Percentiles rank a stretch among this genome's conserved stretches.
Conservation (phyloP, 2,329 filamentous ascomycete species). For the Clarireedia hainanense region DNA sequence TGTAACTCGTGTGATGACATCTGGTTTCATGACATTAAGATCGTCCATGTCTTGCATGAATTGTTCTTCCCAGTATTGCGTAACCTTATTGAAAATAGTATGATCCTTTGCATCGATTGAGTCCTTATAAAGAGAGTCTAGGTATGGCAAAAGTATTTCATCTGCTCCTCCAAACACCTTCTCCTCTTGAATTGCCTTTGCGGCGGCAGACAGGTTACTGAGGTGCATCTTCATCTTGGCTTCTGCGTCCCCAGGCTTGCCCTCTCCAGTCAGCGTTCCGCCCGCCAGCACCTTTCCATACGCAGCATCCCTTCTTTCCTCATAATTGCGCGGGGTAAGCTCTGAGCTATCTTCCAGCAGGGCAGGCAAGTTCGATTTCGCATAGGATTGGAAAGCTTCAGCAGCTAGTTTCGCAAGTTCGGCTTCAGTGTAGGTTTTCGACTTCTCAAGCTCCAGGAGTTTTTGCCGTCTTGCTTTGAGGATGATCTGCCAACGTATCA, state of each 20-base stretch:
- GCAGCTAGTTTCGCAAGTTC: constrained; percentile 41
- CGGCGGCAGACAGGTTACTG: constrained; percentile 36
- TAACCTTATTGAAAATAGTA: constrained; percentile 78
- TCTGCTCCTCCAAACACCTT: constrained; percentile 48
- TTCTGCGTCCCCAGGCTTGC: constrained; percentile 49
- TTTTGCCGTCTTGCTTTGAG: constrained; percentile 64
- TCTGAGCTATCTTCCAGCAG: constrained; percentile 36
- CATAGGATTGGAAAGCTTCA: constrained; percentile 48
- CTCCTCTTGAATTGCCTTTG: constrained; percentile 39
- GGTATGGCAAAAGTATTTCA: constrained; percentile 70
- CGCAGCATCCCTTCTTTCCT: constrained; percentile 39
- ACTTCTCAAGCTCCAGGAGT: constrained; percentile 69
- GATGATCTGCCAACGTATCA: constrained; percentile 7
- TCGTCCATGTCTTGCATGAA: constrained; percentile 84
- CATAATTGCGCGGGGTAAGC: constrained; percentile 44
- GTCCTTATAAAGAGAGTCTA: constrained; percentile 63
- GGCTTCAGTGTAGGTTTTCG: constrained; percentile 50
- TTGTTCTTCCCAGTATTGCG: constrained; percentile 75
- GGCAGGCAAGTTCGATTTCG: constrained; percentile 46
- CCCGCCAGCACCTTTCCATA: constrained; percentile 49
- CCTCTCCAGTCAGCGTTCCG: constrained; percentile 47
- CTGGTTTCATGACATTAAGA: constrained; percentile 76
- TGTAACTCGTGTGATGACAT: constrained; percentile 81
- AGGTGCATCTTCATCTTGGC: constrained; percentile 70
- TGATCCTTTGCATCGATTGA: constrained; percentile 54